These are phyloP conservation scores for Sutorius eximius DNA, from an alignment of 1,284 basidiomycete species.

Conservation along the genomic window DNA sequence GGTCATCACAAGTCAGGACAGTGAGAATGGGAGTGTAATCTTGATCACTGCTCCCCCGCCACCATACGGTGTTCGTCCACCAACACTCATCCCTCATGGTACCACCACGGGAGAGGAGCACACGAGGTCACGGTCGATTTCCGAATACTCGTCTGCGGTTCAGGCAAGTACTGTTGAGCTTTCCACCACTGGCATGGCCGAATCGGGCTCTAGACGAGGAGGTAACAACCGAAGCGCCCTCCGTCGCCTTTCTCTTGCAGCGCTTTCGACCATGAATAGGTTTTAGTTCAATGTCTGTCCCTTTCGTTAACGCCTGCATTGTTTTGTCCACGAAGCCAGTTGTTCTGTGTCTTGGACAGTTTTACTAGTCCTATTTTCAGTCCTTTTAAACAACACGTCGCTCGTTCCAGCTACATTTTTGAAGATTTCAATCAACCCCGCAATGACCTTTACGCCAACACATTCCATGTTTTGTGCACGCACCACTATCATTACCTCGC, in stretches of 20 bases:
- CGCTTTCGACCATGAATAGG: constrained; percentile 30
- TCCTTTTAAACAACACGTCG: constrained; percentile 2
- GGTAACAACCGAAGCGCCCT: constrained; percentile 22
- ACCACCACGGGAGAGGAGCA: constrained; percentile 3
- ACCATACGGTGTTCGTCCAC: constrained; percentile 21
- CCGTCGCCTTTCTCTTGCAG: constrained; percentile 30
- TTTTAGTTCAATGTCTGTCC: constrained; percentile 5
- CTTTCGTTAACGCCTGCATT: neutral
- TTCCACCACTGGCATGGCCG: constrained; percentile 9
- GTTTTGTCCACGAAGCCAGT: constrained; percentile 1
- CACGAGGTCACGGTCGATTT: constrained; percentile 21
- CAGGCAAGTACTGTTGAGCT: constrained; percentile 19
- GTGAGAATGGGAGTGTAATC: constrained; percentile 34
- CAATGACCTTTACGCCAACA: neutral
- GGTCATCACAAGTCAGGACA: constrained; percentile 27
- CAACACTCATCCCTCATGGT: constrained; percentile 5
- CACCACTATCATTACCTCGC: constrained; percentile 5
- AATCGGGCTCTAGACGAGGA: constrained; percentile 16
- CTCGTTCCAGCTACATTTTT: constrained; percentile 9
- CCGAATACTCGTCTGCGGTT: constrained; percentile 24
- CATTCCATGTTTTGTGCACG: constrained; percentile 3
- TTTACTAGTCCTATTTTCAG: neutral
- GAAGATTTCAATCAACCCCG: neutral
- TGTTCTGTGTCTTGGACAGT: constrained; percentile 10
- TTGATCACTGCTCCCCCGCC: constrained; percentile 32